A percentile compares a stretch with the other conserved stretches of the same genome.
Evolutionary conservation across 2,329 filamentous ascomycete genomes (phyloP).

Genomic region (Cladorrhinum sp.): DNA sequence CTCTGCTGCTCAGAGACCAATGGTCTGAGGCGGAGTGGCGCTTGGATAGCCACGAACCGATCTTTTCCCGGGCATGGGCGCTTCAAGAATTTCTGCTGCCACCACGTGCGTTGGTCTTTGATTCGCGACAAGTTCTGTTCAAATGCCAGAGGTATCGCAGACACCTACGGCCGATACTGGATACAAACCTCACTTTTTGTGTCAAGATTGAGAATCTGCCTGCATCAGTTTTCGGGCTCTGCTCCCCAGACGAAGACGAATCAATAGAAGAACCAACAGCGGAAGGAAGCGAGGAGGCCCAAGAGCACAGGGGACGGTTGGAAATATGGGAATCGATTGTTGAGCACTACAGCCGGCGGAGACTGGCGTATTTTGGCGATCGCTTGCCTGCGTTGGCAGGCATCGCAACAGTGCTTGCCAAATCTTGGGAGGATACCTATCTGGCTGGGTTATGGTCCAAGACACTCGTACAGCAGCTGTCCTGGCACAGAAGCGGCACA

Average conservation of each 20-base stretch:
- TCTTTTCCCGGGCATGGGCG: neutral
- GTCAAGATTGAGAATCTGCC: no score
- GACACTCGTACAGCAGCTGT: neutral
- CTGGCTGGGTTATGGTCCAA: neutral
- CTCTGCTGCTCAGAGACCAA: neutral
- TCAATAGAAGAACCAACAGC: no score
- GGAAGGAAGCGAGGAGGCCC: neutral
- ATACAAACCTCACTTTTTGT: no score
- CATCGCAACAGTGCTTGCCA: neutral
- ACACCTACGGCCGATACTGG: neutral
- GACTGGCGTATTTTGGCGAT: neutral
- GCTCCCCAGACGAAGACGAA: neutral
- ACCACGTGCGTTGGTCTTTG: neutral
- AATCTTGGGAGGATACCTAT: neutral
- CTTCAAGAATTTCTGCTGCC: neutral
- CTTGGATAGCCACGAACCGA: neutral
- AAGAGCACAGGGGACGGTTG: neutral
- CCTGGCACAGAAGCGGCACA: neutral
- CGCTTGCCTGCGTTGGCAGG: neutral
- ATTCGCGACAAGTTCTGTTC: neutral
- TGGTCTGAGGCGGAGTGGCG: neutral
- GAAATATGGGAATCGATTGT: neutral
- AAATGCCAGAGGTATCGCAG: neutral
- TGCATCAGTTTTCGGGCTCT: neutral
- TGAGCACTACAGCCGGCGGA: neutral